Conservation (phyloP, 768 basidiomycete genomes). For the Suillus ampliporus region DNA sequence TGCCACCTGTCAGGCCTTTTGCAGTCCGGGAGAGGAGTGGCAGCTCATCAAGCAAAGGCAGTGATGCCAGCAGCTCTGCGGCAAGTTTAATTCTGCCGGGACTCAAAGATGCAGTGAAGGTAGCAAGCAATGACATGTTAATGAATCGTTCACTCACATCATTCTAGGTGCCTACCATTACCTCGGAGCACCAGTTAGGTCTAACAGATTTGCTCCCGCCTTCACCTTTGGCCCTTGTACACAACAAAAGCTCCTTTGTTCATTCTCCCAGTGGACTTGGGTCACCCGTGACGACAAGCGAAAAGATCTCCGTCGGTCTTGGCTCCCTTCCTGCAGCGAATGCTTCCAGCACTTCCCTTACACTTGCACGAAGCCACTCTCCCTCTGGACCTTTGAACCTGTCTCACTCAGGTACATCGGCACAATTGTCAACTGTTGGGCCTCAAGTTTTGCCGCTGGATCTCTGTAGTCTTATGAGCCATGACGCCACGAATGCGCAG, state of each 20-base stretch:
- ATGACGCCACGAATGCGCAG: constrained; percentile 67
- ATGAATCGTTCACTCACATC: constrained; percentile 1
- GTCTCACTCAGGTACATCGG: constrained; percentile 39
- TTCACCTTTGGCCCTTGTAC: constrained; percentile 60
- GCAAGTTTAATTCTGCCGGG: constrained; percentile 54
- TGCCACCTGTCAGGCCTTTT: constrained; percentile 53
- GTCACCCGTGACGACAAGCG: constrained; percentile 25
- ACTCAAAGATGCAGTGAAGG: constrained; percentile 78
- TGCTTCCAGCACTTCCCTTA: constrained; percentile 47
- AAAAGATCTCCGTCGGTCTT: constrained; percentile 28
- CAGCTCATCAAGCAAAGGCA: constrained; percentile 48
- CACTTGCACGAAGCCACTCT: constrained; percentile 38
- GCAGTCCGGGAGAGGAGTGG: constrained; percentile 54
- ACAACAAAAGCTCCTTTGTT: constrained; percentile 42
- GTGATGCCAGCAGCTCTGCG: constrained; percentile 36
- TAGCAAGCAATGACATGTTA: constrained; percentile 27
- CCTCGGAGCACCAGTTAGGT: constrained; percentile 72
- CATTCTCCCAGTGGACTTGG: constrained; percentile 47
- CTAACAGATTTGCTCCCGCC: constrained; percentile 75
- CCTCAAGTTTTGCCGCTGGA: constrained; percentile 71
- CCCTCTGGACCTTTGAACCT: constrained; percentile 33
- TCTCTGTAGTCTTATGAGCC: constrained; percentile 58
- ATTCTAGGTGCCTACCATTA: constrained; percentile 64
- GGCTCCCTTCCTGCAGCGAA: constrained; percentile 38
- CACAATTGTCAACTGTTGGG: constrained; percentile 36